These are phyloP conservation scores for Huiozyma naganishii DNA, from an alignment of 805 yeast species.

Conservation along the genomic window DNA sequence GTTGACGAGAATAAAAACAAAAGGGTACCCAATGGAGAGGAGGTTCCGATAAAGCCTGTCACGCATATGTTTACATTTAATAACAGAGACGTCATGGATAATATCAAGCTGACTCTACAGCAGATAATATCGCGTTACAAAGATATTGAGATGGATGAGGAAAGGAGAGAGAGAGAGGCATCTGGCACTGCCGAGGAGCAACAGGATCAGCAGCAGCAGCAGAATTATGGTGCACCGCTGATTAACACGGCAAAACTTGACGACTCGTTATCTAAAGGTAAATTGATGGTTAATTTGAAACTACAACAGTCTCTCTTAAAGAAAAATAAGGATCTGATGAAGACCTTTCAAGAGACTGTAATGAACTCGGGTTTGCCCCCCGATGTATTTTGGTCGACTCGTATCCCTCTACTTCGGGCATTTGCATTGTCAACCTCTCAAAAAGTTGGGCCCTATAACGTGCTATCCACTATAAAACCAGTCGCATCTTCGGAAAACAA, in stretches of 20 bases:
- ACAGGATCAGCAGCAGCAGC: conserved; percentile 9
- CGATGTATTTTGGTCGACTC: conserved; percentile 75
- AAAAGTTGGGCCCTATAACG: conserved; percentile 87
- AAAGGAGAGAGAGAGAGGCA: conserved; percentile 17
- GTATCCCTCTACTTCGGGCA: conserved; percentile 71
- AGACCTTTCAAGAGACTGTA: conserved; percentile 79
- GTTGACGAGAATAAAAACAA: conserved; percentile 24
- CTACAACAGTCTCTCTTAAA: conserved; percentile 70
- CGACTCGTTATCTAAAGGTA: conserved; percentile 43
- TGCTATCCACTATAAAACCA: conserved; percentile 84
- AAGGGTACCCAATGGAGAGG: conserved; percentile 24
- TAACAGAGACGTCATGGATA: conserved; percentile 66
- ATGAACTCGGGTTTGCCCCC: conserved; percentile 68
- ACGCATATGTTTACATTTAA: conserved; percentile 49
- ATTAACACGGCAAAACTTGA: conserved; percentile 31
- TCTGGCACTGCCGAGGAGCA: conserved; percentile 2
- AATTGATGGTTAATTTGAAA: conserved; percentile 56
- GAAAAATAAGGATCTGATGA: conserved; percentile 57
- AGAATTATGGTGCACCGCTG: conserved; percentile 14
- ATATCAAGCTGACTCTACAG: conserved; percentile 55
- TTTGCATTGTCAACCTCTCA: conserved; percentile 79
- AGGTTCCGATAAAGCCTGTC: conserved; percentile 13
- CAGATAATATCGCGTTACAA: conserved; percentile 58
- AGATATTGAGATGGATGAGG: conserved; percentile 36
- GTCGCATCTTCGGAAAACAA: conserved; percentile 88